These are phyloP conservation scores for Buddleja alternifolia DNA, from an alignment of 257 asterid genomes.

Conservation along the genomic window DNA sequence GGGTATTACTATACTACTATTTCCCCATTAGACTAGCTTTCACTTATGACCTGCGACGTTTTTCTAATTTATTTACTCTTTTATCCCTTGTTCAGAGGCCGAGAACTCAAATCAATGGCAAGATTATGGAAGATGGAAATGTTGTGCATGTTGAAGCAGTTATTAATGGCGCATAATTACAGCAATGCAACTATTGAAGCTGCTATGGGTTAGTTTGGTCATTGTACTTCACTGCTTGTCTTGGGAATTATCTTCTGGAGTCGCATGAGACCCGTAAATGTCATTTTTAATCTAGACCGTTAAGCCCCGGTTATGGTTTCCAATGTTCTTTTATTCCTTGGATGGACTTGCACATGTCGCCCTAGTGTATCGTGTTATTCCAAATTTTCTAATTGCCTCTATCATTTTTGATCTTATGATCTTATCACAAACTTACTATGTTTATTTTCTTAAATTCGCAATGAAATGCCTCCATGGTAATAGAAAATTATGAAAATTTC, in stretches of 20 bases:
- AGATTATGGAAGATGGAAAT: conserved; percentile 48
- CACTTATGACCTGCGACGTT: no score
- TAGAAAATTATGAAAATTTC: no score
- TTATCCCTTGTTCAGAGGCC: conserved; percentile 45
- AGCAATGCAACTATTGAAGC: background rate
- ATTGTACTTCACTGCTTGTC: background rate
- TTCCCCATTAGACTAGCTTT: no score
- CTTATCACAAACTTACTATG: background rate
- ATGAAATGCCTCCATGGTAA: no score
- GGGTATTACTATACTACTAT: no score
- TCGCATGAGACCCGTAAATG: conserved; percentile 17
- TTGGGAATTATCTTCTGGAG: background rate
- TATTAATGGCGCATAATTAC: conserved; percentile 34
- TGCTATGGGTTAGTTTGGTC: conserved; percentile 16
- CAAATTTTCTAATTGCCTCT: conserved; percentile 9
- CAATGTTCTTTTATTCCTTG: conserved; percentile 17
- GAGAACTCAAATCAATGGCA: conserved; percentile 57
- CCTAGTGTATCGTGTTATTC: conserved; percentile 34
- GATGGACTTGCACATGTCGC: conserved; percentile 21
- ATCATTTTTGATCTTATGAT: background rate
- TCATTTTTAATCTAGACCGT: conserved; percentile 28
- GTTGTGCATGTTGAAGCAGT: conserved; percentile 44
- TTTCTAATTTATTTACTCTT: background rate
- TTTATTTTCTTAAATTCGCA: background rate
- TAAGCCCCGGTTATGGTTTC: conserved; percentile 20